Base-by-base conservation (phyloP, 1,139 yeast species). In the Meyerozyma guilliermondii region DNA sequence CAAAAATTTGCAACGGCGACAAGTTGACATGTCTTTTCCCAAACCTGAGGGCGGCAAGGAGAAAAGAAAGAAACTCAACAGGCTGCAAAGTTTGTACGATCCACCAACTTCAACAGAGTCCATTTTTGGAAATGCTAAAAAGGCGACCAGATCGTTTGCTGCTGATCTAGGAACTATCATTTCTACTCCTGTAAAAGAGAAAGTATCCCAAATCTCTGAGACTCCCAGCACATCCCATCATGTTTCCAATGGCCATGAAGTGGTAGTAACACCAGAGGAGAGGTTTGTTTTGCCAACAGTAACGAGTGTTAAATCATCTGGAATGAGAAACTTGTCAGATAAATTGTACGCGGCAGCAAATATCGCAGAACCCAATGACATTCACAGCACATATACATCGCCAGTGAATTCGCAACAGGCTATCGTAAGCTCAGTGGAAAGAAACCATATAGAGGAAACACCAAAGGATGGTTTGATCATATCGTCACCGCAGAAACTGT, bases 1-100 rank as follows among this genome's bases (percentile, higher is more conserved):
- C 0, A 68, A 65, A 31, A 64, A 65, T 43, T 51, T 76, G 38
- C 68, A 72, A 31, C 68, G 70, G 46, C 54, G 80, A 39, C 76
- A 74, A 50, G 74, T 76, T n/a, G 80, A 76, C 41, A 62, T 76
- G 51, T 61, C 73, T 0, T 43, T 54, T 11, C 23, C 42, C 3
- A 46, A 43, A 28, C 41, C 26, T 2, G 26, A 20, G 36, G 43
- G 36, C 34, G 17, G 17, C 38, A 27, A 24, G 38, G 33, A 26
- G 48, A 39, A 18, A 40, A 38, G 34, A 41, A 41, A 9, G 31
- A 43, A 14, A 41, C 27, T 34, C 30, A 39, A n/a, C 44, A 40
- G 38, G 31, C 38, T 31, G 51, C 11, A 42, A 46, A 13, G 52
- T 50, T 7, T 56, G 48, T 36, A 49, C 23, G 39, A 39, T 26